Percentiles rank a stretch among this genome's conserved stretches.
Conservation (phyloP, 2,329 filamentous ascomycete genomes). For the Hymenoscyphus albidus region DNA sequence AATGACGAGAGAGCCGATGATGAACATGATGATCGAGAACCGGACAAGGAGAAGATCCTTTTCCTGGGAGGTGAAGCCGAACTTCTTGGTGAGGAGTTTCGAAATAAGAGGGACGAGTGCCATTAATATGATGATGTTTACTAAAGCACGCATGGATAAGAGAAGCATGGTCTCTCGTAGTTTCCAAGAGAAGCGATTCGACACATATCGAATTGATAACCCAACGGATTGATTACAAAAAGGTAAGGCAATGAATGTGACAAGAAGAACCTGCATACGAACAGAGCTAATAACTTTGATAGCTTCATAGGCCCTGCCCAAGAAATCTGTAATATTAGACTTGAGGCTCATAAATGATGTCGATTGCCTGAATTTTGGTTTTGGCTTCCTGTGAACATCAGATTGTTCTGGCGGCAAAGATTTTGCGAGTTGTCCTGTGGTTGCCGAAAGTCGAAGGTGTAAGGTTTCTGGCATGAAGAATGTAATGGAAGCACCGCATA, state of each 20-base stretch:
- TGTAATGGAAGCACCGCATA: conserved; percentile 23
- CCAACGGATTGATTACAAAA: conserved; percentile 20
- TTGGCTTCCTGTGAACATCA: background rate
- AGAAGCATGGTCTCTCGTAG: conserved; percentile 26
- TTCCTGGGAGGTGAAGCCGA: conserved; percentile 17
- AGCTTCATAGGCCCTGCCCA: conserved; percentile 23
- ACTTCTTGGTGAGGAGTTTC: conserved; percentile 17
- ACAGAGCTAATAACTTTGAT: conserved; percentile 27
- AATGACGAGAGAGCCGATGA: conserved; percentile 23
- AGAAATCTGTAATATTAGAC: conserved; percentile 12
- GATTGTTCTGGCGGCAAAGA: conserved; percentile 11
- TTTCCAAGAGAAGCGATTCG: conserved; percentile 28
- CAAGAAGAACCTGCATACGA: conserved; percentile 32
- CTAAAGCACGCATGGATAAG: conserved; percentile 28
- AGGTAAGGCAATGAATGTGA: conserved; percentile 24
- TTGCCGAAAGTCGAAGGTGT: conserved; percentile 20
- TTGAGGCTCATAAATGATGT: conserved; percentile 13
- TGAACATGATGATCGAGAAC: conserved; percentile 22
- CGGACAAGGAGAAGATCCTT: conserved; percentile 31
- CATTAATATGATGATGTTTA: conserved; percentile 29
- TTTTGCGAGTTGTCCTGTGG: conserved; percentile 13
- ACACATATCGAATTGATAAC: conserved; percentile 30
- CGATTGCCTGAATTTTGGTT: background rate
- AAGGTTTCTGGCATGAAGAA: conserved; percentile 34
- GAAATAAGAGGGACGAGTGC: conserved; percentile 27